Conservation (phyloP, 192 early-diverging fungal genomes). For the Dissophora ornata region DNA sequence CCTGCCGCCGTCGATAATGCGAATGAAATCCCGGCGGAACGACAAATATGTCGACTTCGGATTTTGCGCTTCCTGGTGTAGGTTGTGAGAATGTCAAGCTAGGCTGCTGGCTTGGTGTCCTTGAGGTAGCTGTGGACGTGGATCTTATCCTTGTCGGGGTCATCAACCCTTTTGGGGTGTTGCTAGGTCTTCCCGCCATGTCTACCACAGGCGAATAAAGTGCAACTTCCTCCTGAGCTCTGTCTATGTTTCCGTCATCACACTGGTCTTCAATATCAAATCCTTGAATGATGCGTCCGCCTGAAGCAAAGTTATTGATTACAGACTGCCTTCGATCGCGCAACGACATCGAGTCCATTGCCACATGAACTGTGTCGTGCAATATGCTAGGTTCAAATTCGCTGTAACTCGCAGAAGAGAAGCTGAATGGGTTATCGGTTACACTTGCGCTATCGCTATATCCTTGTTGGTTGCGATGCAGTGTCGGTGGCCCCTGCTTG, state of each 20-base stretch:
- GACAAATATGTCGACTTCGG: conserved; percentile 23
- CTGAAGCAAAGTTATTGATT: neutral
- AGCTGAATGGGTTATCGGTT: neutral
- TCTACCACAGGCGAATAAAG: neutral
- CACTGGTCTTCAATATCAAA: conserved; percentile 8
- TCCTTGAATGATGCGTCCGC: conserved; percentile 8
- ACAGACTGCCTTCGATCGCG: neutral
- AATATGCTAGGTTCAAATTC: neutral
- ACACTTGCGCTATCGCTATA: neutral
- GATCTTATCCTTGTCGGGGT: no score
- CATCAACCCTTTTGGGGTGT: neutral
- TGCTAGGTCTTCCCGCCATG: neutral
- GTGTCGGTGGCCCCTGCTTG: neutral
- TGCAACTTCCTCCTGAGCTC: neutral
- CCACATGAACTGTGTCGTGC: conserved; percentile 14
- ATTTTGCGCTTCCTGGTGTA: conserved; percentile 31
- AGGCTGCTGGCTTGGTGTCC: conserved; percentile 44
- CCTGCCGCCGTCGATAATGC: conserved; percentile 23
- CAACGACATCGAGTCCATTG: conserved; percentile 30
- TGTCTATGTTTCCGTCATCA: neutral
- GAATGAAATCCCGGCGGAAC: conserved; percentile 49
- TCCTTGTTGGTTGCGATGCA: neutral
- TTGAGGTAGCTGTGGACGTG: no score
- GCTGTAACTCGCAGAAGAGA: neutral
- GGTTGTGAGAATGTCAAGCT: conserved; percentile 41